These are phyloP conservation scores for Colletotrichum aenigma DNA, from an alignment of 2,329 filamentous ascomycete genomes.

Conservation along the genomic window DNA sequence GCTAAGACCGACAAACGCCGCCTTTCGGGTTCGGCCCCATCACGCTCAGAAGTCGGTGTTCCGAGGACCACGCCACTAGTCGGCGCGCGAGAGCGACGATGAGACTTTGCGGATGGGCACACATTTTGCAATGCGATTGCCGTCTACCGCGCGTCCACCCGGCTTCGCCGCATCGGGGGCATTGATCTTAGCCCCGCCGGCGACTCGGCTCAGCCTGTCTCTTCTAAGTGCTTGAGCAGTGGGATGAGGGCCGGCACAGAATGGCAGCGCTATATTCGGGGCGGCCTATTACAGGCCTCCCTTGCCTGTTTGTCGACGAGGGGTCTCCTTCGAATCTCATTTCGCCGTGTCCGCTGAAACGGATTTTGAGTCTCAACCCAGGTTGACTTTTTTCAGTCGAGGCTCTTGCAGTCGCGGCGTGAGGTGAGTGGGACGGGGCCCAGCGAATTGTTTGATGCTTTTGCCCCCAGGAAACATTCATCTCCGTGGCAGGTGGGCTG, in stretches of 20 bases:
- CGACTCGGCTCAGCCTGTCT: neutral
- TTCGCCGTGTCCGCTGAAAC: slow-evolving; percentile 6
- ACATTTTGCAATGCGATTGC: neutral
- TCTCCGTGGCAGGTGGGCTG: neutral
- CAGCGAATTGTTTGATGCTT: neutral
- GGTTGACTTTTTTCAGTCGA: slow-evolving; percentile 1
- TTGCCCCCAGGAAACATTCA: neutral
- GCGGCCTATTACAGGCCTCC: slow-evolving; percentile 3
- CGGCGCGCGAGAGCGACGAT: neutral
- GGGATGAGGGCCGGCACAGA: neutral
- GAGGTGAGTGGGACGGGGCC: neutral
- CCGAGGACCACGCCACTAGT: neutral
- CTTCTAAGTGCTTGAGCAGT: neutral
- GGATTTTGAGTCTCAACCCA: slow-evolving; percentile 3
- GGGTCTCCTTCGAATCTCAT: neutral
- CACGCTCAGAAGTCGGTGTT: neutral
- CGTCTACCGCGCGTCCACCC: neutral
- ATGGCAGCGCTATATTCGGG: neutral
- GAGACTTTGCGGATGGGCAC: neutral
- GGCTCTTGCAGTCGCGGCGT: slow-evolving; percentile 3
- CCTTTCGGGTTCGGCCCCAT: neutral
- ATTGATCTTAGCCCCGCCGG: neutral
- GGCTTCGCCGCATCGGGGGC: slow-evolving; percentile 1
- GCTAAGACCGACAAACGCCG: neutral
- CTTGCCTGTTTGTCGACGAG: neutral